Evolutionary conservation across 768 basidiomycete species (phyloP).

Genomic region (Rubroboletus pulcherrimus): DNA sequence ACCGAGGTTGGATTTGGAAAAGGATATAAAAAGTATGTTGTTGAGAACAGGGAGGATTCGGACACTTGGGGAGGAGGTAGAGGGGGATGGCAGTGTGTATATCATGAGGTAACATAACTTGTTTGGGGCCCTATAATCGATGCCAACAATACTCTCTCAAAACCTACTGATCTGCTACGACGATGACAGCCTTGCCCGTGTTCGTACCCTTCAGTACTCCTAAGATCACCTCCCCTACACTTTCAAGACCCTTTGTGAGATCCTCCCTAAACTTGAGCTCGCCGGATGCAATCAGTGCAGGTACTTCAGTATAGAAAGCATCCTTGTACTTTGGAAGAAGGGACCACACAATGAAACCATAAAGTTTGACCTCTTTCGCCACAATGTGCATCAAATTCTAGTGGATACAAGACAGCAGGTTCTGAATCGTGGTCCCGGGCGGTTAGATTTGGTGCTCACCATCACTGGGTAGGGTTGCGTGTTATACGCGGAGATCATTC

Average conservation of each 20-base stretch:
- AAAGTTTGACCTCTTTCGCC: slow-evolving; percentile 37
- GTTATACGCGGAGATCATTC: slow-evolving; percentile 19
- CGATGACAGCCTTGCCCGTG: slow-evolving; percentile 24
- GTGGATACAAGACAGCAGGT: neutral
- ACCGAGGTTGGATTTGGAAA: slow-evolving; percentile 8
- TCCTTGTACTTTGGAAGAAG: slow-evolving; percentile 32
- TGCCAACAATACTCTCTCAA: neutral
- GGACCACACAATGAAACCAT: slow-evolving; percentile 40
- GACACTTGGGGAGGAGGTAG: slow-evolving; percentile 13
- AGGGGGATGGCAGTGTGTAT: slow-evolving; percentile 24
- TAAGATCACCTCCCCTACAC: slow-evolving; percentile 36
- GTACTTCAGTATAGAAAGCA: slow-evolving; percentile 42
- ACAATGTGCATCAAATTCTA: slow-evolving; percentile 42
- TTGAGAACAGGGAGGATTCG: slow-evolving; percentile 30
- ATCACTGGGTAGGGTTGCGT: slow-evolving; percentile 4
- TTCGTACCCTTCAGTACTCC: slow-evolving; percentile 36
- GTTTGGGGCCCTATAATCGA: neutral
- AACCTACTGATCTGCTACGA: slow-evolving; percentile 8
- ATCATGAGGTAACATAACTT: neutral
- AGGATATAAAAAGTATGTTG: slow-evolving; percentile 5
- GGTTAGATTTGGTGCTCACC: slow-evolving; percentile 2
- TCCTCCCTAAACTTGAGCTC: slow-evolving; percentile 49
- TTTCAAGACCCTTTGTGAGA: slow-evolving; percentile 41
- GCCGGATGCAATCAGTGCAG: slow-evolving; percentile 40
- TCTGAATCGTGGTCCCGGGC: slow-evolving; percentile 4